phyloP scores from a whole-genome alignment of 2,329 filamentous ascomycete genomes.

The Colletotrichum sp. region DNA sequence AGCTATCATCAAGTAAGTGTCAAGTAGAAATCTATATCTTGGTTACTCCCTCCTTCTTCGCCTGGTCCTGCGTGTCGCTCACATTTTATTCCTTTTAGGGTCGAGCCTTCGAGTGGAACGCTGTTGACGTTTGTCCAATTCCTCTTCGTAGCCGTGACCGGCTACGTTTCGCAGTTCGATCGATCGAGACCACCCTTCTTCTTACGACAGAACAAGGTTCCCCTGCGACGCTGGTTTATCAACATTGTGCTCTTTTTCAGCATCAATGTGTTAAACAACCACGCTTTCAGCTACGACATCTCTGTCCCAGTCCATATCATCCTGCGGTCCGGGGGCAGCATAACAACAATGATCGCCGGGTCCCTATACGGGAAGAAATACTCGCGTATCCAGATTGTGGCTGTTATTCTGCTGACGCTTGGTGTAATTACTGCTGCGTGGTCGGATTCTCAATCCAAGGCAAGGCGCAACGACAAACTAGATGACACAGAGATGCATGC shows the following conservation, averaged over 20 bases:
- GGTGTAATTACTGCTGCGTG: conserved; percentile 89
- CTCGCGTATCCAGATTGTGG: conserved; percentile 77
- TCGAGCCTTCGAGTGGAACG: conserved; percentile 84
- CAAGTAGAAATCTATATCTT: neutral
- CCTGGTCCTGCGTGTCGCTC: conserved; percentile 1
- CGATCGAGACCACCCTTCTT: conserved; percentile 71
- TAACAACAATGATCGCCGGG: conserved; percentile 93
- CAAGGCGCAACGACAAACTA: conserved; percentile 37
- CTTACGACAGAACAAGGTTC: conserved; percentile 78
- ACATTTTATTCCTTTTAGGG: conserved; percentile 51
- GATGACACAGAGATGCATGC: neutral
- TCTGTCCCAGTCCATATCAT: conserved; percentile 98
- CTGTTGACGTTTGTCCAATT: conserved; percentile 91
- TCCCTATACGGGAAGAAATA: conserved; percentile 87
- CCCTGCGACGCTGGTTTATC: conserved; percentile 81
- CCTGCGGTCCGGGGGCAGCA: conserved; percentile 90
- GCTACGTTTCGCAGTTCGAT: conserved; percentile 79
- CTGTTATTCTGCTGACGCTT: conserved; percentile 81
- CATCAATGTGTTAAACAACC: conserved; percentile 97
- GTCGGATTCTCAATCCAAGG: conserved; percentile 88
- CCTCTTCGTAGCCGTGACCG: conserved; percentile 79
- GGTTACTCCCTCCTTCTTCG: neutral
- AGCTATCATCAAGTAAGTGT: conserved; percentile 85
- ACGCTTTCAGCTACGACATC: conserved; percentile 96
- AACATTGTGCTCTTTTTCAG: conserved; percentile 91